Percentiles rank a stretch among this genome's conserved stretches.
Evolutionary conservation across 2,329 filamentous ascomycete species (phyloP).

Genomic region (Ophiocordyceps camponoti-rufipedis): DNA sequence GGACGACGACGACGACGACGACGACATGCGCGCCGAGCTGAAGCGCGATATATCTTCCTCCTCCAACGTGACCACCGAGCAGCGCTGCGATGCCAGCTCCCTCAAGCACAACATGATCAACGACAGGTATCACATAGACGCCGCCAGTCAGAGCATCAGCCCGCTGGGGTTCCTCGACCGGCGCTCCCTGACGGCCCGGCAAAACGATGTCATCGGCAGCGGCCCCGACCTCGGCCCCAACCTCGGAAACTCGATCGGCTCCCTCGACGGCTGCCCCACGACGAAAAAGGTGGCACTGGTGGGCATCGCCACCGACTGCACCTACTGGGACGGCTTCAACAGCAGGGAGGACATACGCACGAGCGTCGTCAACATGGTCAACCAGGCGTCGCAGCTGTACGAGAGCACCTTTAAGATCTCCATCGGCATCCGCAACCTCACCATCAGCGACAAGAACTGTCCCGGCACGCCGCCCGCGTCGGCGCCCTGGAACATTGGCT

Average conservation of each 20-base stretch:
- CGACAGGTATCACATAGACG: slow-evolving; percentile 33
- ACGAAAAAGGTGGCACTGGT: slow-evolving; percentile 86
- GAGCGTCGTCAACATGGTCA: slow-evolving; percentile 72
- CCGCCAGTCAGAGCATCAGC: slow-evolving; percentile 34
- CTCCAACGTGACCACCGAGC: slow-evolving; percentile 6
- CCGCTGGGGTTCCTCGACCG: slow-evolving; percentile 43
- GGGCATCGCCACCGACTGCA: slow-evolving; percentile 85
- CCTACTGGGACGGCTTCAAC: slow-evolving; percentile 59
- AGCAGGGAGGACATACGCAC: slow-evolving; percentile 39
- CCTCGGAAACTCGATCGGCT: slow-evolving; percentile 60
- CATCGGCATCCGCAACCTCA: slow-evolving; percentile 71
- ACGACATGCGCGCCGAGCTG: slow-evolving; percentile 35
- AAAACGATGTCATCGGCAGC: slow-evolving; percentile 52
- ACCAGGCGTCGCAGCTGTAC: slow-evolving; percentile 71
- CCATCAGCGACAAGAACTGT: slow-evolving; percentile 58
- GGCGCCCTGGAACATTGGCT: slow-evolving; percentile 72
- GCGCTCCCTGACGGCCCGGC: slow-evolving; percentile 51
- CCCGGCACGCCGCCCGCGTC: slow-evolving; percentile 47
- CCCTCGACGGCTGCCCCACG: slow-evolving; percentile 64
- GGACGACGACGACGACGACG: slow-evolving; percentile 4
- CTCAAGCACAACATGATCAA: slow-evolving; percentile 53
- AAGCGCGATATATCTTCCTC: slow-evolving; percentile 31
- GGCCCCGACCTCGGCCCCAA: slow-evolving; percentile 53
- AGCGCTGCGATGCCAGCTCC: slow-evolving; percentile 54
- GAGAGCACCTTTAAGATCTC: slow-evolving; percentile 91